Percentiles rank a stretch among this genome's conserved stretches.
phyloP scores from a whole-genome alignment of 805 yeast species.

The Tetrapisispora nanseiensis region DNA sequence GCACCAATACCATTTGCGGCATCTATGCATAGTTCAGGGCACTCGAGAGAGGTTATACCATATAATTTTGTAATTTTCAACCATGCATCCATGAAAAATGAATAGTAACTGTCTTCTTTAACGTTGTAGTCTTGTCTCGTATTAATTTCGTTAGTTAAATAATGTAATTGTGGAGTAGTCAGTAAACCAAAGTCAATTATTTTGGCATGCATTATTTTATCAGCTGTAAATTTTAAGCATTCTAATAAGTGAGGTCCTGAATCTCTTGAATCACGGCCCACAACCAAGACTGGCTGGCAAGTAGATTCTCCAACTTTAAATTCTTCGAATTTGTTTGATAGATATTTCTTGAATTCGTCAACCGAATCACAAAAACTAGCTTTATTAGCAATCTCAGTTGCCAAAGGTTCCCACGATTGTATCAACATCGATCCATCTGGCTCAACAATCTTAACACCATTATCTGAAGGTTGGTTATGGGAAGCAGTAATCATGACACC shows the following conservation, averaged over 20 bases:
- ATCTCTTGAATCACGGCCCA: constrained; percentile 84
- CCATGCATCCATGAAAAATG: constrained; percentile 42
- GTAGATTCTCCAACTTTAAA: not conserved
- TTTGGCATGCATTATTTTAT: constrained; percentile 50
- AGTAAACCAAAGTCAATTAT: constrained; percentile 51
- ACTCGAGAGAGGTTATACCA: constrained; percentile 9
- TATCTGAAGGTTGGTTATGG: constrained; percentile 86
- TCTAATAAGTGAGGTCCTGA: constrained; percentile 48
- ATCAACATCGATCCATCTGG: constrained; percentile 88
- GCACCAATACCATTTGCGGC: constrained; percentile 98
- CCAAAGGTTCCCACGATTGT: constrained; percentile 72
- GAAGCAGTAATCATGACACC: constrained; percentile 98
- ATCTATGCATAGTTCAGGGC: constrained; percentile 52
- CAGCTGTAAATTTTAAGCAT: constrained; percentile 44
- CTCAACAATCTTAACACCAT: constrained; percentile 89
- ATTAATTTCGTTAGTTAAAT: constrained; percentile 64
- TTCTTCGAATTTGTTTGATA: constrained; percentile 25
- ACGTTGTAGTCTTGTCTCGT: constrained; percentile 45
- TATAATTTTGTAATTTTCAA: constrained; percentile 9
- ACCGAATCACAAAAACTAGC: constrained; percentile 32
- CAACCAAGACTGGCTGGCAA: constrained; percentile 38
- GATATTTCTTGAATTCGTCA: constrained; percentile 32
- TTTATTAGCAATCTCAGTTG: constrained; percentile 68
- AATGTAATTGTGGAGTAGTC: constrained; percentile 94
- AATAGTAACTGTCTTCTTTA: constrained; percentile 56